phyloP scores from a whole-genome alignment of 2,329 filamentous ascomycete genomes.

The Penicillium sp. region DNA sequence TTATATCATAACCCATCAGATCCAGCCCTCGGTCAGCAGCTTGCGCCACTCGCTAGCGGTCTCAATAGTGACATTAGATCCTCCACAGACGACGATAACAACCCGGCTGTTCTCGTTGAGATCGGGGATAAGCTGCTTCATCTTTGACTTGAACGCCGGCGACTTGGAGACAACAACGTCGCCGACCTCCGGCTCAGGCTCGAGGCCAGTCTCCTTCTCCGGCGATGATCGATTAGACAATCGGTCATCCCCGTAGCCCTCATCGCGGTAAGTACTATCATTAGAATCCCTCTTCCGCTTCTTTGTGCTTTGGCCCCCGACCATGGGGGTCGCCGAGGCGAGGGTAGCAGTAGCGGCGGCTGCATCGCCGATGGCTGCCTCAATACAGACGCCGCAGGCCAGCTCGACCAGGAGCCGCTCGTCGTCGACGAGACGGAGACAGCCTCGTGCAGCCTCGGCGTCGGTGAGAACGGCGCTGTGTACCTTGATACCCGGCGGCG shows the following conservation, averaged over 20 bases:
- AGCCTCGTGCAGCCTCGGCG: conserved; percentile 72
- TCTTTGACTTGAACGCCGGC: conserved; percentile 32
- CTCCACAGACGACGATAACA: conserved; percentile 81
- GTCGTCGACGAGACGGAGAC: conserved; percentile 72
- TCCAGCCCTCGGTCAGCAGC: conserved; percentile 40
- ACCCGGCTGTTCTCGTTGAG: conserved; percentile 65
- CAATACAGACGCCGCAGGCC: conserved; percentile 77
- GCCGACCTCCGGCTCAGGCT: conserved; percentile 16
- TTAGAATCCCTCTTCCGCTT: conserved; percentile 28
- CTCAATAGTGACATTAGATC: conserved; percentile 60
- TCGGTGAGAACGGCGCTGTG: conserved; percentile 63
- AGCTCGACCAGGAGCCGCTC: conserved; percentile 76
- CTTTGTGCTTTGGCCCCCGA: conserved; percentile 18
- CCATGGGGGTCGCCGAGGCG: conserved; percentile 8
- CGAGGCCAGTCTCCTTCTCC: conserved; percentile 25
- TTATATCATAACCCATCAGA: conserved; percentile 11
- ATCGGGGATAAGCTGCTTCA: conserved; percentile 59
- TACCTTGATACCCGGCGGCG: conserved; percentile 46
- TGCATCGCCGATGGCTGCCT: conserved; percentile 38
- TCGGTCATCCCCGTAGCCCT: conserved; percentile 36
- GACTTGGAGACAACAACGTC: conserved; percentile 1
- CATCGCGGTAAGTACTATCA: conserved; percentile 23
- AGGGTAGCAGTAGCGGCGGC: conserved; percentile 8
- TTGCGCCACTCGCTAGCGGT: conserved; percentile 57
- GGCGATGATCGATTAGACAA: conserved; percentile 16